Percentiles rank a stretch among this genome's conserved stretches.
These are phyloP conservation scores for Lentinula novae-zelandiae DNA, from an alignment of 1,284 basidiomycete species.

Conservation along the genomic window DNA sequence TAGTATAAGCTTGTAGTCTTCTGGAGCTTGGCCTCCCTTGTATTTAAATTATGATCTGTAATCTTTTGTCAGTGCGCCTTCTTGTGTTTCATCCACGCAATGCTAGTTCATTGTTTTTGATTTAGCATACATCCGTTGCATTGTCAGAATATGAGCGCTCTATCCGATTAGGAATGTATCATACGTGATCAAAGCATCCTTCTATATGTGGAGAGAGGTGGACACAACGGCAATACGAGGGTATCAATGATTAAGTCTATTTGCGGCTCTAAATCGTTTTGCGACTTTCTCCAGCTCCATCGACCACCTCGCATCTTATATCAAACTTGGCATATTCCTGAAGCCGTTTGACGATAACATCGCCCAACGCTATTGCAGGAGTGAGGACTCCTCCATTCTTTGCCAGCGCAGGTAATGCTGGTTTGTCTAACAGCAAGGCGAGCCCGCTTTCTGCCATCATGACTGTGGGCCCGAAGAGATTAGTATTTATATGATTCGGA, in stretches of 20 bases:
- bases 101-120: too few species aligned
- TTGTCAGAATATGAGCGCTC: too few species aligned
- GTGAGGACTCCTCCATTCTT: slow-evolving; percentile 75
- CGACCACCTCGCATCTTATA: slow-evolving; percentile 3
- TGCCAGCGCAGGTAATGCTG: slow-evolving; percentile 52
- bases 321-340: slow-evolving; percentile 10
- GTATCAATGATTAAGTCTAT: background rate
- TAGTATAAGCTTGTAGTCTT: too few species aligned
- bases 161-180: too few species aligned
- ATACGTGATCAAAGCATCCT: too few species aligned
- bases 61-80: too few species aligned
- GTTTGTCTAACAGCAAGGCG: slow-evolving; percentile 49
- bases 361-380: slow-evolving; percentile 73
- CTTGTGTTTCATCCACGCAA: too few species aligned
- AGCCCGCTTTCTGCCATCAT: slow-evolving; percentile 78
- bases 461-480: slow-evolving; percentile 34
- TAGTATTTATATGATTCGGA: background rate
- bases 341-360: slow-evolving; percentile 64
- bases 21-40: too few species aligned
- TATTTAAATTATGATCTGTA: too few species aligned
- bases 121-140: too few species aligned
- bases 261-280: background rate
- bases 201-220: too few species aligned
- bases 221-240: too few species aligned
- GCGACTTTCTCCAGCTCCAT: background rate